A percentile compares a stretch with the other conserved stretches of the same genome.
These are phyloP conservation scores for Picea engelmannii DNA, from an alignment of 83 land plant genomes.

Conservation along the genomic window DNA sequence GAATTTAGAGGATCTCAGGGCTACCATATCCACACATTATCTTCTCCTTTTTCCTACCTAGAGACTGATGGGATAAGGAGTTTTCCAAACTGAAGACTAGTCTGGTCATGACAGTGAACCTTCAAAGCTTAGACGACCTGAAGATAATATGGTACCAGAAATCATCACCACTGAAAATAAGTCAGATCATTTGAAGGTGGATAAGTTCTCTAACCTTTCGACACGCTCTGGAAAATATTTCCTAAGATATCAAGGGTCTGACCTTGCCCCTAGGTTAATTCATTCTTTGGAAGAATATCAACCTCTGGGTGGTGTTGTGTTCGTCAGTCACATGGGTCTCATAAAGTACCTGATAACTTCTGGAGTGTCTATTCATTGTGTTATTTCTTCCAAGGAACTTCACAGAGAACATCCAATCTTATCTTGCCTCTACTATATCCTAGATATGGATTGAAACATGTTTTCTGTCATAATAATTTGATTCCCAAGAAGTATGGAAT, in stretches of 20 bases:
- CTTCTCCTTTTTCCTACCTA: too few species aligned
- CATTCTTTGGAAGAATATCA: neutral
- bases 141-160: neutral
- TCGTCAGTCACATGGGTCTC: too few species aligned
- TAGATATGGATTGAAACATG: conserved; percentile 7
- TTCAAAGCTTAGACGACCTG: too few species aligned
- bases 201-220: neutral
- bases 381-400: conserved; percentile 5
- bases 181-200: neutral
- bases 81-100: too few species aligned
- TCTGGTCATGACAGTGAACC: neutral
- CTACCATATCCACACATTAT: too few species aligned
- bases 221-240: neutral
- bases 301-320: neutral
- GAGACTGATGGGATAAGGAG: too few species aligned
- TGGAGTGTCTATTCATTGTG: conserved; percentile 3
- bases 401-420: conserved; percentile 16
- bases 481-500: neutral
- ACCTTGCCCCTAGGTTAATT: neutral
- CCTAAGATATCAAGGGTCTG: neutral
- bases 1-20: too few species aligned
- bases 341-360: too few species aligned
- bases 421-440: neutral
- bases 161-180: neutral
- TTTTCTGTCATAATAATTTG: conserved; percentile 21